Conservation (phyloP, 345 rosid genomes). For the Arabis alpina region DNA sequence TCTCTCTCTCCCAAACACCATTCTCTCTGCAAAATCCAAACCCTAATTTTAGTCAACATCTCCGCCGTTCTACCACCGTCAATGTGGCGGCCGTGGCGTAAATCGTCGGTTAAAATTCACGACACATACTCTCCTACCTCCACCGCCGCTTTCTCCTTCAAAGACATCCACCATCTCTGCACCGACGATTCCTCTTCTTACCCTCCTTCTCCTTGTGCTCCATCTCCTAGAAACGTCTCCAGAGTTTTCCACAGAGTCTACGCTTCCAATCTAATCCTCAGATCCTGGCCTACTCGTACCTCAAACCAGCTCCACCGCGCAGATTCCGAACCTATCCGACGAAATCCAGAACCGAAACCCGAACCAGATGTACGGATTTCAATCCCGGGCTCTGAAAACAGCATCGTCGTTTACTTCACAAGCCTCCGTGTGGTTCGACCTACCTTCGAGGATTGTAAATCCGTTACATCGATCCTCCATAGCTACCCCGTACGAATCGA, state of each 20-base stretch:
- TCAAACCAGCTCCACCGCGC: slow-evolving; percentile 32
- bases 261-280: slow-evolving; percentile 54
- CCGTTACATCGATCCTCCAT: slow-evolving; percentile 65
- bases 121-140: slow-evolving; percentile 43
- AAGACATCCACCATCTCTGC: slow-evolving; percentile 66
- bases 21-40: slow-evolving; percentile 41
- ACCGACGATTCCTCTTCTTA: slow-evolving; percentile 48
- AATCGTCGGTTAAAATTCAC: slow-evolving; percentile 61
- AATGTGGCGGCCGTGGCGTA: slow-evolving; percentile 93
- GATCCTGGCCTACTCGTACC: slow-evolving; percentile 49
- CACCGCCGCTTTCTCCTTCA: slow-evolving; percentile 66
- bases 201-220: slow-evolving; percentile 24
- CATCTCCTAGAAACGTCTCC: slow-evolving; percentile 38
- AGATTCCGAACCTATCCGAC: slow-evolving; percentile 13
- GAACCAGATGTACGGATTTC: slow-evolving; percentile 43
- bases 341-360: slow-evolving; percentile 21
- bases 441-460: slow-evolving; percentile 77
- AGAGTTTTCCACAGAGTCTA: slow-evolving; percentile 67
- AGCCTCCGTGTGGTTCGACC: slow-evolving; percentile 76
- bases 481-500: slow-evolving; percentile 73
- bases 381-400: slow-evolving; percentile 57
- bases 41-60: slow-evolving; percentile 33
- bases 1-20: slow-evolving; percentile 10
- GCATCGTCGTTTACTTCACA: slow-evolving; percentile 80
- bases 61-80: slow-evolving; percentile 47